phyloP scores from a whole-genome alignment of 257 asterid genomes.

The Scutellaria galericulata region DNA sequence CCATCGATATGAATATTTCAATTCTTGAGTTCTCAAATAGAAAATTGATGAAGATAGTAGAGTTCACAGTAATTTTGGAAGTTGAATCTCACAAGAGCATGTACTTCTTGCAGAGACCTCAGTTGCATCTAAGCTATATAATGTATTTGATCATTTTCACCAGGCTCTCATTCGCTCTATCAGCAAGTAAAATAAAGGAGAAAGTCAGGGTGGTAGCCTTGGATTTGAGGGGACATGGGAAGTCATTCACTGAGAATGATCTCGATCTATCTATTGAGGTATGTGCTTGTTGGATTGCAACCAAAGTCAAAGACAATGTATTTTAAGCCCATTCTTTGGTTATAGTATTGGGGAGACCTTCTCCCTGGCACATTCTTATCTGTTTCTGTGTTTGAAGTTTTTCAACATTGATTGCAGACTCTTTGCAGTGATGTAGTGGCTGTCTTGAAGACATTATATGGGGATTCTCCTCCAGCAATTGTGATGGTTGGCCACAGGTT shows the following conservation, averaged over 20 bases:
- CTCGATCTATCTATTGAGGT: conserved; percentile 90
- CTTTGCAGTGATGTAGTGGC: conserved; percentile 81
- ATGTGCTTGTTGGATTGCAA: conserved; percentile 29
- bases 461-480: conserved; percentile 92
- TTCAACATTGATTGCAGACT: conserved; percentile 56
- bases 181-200: conserved; percentile 79
- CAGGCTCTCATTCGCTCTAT: conserved; percentile 90
- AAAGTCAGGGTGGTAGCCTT: conserved; percentile 77
- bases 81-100: not conserved
- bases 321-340: conserved; percentile 26
- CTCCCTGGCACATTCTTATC: conserved; percentile 3
- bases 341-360: conserved; percentile 4
- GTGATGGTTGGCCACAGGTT: conserved; percentile 98
- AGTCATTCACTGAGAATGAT: conserved; percentile 81
- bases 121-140: conserved; percentile 28
- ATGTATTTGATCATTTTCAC: conserved; percentile 20
- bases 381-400: conserved; percentile 29
- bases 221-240: conserved; percentile 99
- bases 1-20: not conserved
- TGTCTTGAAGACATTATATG: conserved; percentile 81
- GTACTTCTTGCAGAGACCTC: conserved; percentile 11
- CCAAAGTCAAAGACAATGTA: conserved; percentile 24
- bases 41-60: too few species aligned
- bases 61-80: too few species aligned
- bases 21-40: not conserved